Evolutionary conservation across 768 basidiomycete species (phyloP), one percentile per base, ranked within the genome.

Genomic region (Trametes villosa): DNA sequence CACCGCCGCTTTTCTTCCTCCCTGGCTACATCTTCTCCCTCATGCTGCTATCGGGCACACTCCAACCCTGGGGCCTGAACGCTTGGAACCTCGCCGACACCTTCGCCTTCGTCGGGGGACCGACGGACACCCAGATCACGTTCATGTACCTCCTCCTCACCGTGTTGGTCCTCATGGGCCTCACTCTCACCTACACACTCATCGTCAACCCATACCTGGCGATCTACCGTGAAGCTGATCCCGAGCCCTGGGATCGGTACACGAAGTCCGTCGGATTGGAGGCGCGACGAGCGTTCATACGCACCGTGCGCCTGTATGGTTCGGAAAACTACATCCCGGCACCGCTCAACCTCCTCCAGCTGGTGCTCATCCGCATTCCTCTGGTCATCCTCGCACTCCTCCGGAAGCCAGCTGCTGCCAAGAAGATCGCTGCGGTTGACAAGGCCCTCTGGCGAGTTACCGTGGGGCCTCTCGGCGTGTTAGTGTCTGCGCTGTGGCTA

Each of bases 191-290:
- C 51, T 71, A 76, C 13, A 72, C 77, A 7, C 68, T 68, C n/a
- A 67, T 75, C 45, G 63, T 72, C 18, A 68, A 65, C 48, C 68
- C 72, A 4, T 66, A 68, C 54, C 52, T 67, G 18, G 54, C 59
- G 6, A 42, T 64, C 20, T n/a, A 42, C 2, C 49, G 63, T 12
- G 51, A 51, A 4, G 17, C 42, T 17, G 20, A 44, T 20, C 52
- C 62, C 5, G 53, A 27, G 15, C 34, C 64, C 6, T 86, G 85
- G 85, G 83, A 86, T 62, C 73, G 75, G 24, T 86, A 81, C 69
- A 78, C 83, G 5, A 42, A 50, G 13, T 52, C 67, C 2, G 71
- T 82, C 15, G 84, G 85, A 9, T 59, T 75, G 6, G 67, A 72
- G 24, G 82, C 85, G 22, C 81, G 84, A 29, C 71, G 71, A 40